Evolutionary conservation across 164 flowering plant species (phyloP).

Genomic region (Stephania japonica): DNA sequence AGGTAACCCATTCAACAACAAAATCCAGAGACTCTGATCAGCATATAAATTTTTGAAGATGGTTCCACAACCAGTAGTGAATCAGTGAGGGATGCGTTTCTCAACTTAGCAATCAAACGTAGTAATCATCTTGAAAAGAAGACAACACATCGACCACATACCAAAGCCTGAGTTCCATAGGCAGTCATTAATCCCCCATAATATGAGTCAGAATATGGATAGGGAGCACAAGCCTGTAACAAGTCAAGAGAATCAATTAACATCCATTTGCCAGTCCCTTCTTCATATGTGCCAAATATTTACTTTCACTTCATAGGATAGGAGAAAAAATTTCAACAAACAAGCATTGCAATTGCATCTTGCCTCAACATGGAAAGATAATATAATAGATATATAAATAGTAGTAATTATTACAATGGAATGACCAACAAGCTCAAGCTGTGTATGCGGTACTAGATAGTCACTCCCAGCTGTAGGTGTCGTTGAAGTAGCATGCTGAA

Average conservation of each 20-base stretch:
- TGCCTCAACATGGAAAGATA: not conserved
- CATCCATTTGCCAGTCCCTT: constrained; percentile 4
- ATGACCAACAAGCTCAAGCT: constrained; percentile 84
- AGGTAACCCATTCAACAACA: not conserved
- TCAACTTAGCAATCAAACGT: not conserved
- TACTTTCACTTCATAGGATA: not conserved
- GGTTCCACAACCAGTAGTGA: too few relatives aligned
- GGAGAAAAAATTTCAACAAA: not conserved
- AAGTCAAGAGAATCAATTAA: constrained; percentile 10
- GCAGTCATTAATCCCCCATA: constrained; percentile 74
- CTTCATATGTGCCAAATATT: not conserved
- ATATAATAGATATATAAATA: not conserved
- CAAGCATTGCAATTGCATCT: not conserved
- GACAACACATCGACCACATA: constrained; percentile 23
- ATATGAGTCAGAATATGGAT: constrained; percentile 70
- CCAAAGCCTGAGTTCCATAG: constrained; percentile 77
- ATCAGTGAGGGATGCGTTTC: not conserved
- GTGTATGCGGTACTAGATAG: constrained; percentile 47
- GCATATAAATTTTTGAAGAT: too few relatives aligned
- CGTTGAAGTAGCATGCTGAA: constrained; percentile 35
- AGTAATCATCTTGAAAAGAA: not conserved
- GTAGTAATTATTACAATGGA: constrained; percentile 55
- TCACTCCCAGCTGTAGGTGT: constrained; percentile 35
- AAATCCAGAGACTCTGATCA: not conserved
- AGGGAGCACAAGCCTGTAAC: constrained; percentile 73